These are phyloP conservation scores for Apophysomyces ossiformis DNA, from an alignment of 371 early-diverging fungal species.

Conservation along the genomic window DNA sequence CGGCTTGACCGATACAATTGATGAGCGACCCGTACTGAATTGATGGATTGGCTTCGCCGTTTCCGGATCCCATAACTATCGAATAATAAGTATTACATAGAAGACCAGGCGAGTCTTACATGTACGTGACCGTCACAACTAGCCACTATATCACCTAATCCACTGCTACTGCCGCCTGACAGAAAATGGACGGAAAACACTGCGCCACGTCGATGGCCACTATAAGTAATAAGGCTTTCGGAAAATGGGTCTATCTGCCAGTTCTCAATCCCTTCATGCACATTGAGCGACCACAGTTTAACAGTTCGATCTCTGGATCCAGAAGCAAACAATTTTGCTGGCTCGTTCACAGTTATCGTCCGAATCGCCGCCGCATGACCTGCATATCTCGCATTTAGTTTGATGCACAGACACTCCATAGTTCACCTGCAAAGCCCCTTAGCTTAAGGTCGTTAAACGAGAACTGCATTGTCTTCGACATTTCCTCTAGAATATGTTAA, in stretches of 20 bases:
- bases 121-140: conserved; percentile 73
- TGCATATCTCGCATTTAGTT: conserved; percentile 10
- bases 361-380: conserved; percentile 59
- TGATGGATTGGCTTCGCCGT: conserved; percentile 60
- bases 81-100: neutral
- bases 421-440: conserved; percentile 61
- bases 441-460: conserved; percentile 71
- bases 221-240: conserved; percentile 63
- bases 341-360: conserved; percentile 62
- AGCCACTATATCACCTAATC: conserved; percentile 58
- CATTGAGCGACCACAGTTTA: conserved; percentile 73
- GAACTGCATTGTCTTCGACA: conserved; percentile 74
- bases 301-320: conserved; percentile 72
- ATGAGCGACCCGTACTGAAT: conserved; percentile 51
- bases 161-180: conserved; percentile 49
- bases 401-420: neutral
- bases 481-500: conserved; percentile 52
- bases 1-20: conserved; percentile 58
- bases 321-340: conserved; percentile 61
- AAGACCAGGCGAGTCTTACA: conserved; percentile 36
- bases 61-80: conserved; percentile 66
- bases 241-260: conserved; percentile 60
- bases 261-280: conserved; percentile 64
- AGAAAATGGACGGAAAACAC: conserved; percentile 63
- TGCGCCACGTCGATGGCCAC: conserved; percentile 59